Base-by-base conservation (phyloP, 257 asterid species). In the Cordia subcordata region DNA sequence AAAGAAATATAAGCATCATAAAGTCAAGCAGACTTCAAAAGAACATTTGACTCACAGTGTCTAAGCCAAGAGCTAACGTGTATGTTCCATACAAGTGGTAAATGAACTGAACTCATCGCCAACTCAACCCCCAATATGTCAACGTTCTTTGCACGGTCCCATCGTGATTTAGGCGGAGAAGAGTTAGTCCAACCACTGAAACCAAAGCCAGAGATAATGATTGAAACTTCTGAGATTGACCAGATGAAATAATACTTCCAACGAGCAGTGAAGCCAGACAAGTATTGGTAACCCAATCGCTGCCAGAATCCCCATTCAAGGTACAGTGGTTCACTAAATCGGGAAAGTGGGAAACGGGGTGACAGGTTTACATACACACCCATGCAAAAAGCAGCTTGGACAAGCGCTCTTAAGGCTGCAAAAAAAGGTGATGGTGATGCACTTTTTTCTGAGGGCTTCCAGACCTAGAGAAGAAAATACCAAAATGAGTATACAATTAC, bases 11-110 rank as follows among this genome's bases (percentile, higher is more conserved):
- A 10, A 42, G 47, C 15, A 11, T n/a, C n/a, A n/a, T n/a, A n/a
- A 42, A 3, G 12, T 42, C 3, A 14, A 4, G 10, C 47, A 42
- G 35, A 27, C 35, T 42, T 2, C 12, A 42, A 42, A 11, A 58
- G 66, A 22, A 61, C 67, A 72, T 57, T n/a, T 53, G 52, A 83
- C 99, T 85, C 74, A 90, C 99, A 93, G 72, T 90, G 96, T 65
- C 99, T 77, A 65, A 93, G 90, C 99, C 99, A 93, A 71, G 99
- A 89, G 90, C 97, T 93, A 79, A 90, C 97, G 90, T 90, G 99
- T 71, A 93, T 87, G 76, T 93, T 93, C 99, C 99, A 93, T 40
- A 82, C 90, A 55, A 81, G 87, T 12, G 99, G 99, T 64, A 89
- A 44, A 72, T 81, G 87, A 66, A 87, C 99, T 14, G 99, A 73